phyloP scores from a whole-genome alignment of 305 asterid species.

The Rubia tinctorum region DNA sequence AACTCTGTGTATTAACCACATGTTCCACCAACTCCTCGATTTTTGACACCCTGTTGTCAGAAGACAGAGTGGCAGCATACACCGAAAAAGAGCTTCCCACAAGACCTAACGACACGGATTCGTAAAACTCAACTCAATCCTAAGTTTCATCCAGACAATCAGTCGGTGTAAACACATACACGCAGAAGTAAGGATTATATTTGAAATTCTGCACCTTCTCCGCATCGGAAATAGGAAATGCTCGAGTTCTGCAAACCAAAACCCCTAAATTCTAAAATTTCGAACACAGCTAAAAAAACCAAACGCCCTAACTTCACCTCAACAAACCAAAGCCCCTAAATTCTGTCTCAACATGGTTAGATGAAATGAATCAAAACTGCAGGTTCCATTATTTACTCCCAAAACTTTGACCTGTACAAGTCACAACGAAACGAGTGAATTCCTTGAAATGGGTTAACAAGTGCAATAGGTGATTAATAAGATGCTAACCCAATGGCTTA shows the following conservation, averaged over 20 bases:
- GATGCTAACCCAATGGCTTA: neutral
- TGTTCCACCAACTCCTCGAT: conserved; percentile 37
- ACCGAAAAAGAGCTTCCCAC: conserved; percentile 32
- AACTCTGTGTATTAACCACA: conserved; percentile 18
- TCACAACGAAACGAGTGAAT: conserved; percentile 19
- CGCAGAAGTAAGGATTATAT: neutral
- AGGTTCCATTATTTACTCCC: conserved; percentile 51
- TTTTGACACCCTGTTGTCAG: conserved; percentile 39
- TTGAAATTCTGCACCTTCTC: too few relatives aligned
- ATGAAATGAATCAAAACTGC: too few relatives aligned
- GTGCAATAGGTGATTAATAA: neutral
- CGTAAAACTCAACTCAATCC: conserved; percentile 15
- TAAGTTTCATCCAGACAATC: conserved; percentile 10
- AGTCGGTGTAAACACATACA: too few relatives aligned
- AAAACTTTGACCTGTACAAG: conserved; percentile 50
- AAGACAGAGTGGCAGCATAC: conserved; percentile 34
- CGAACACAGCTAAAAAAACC: too few relatives aligned
- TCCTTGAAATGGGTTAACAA: neutral
- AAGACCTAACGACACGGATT: conserved; percentile 29
- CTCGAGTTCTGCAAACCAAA: too few relatives aligned
- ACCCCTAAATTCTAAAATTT: too few relatives aligned
- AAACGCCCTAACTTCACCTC: too few relatives aligned
- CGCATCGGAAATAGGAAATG: too few relatives aligned
- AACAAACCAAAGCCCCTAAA: too few relatives aligned
- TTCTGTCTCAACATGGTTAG: too few relatives aligned